Percentiles rank a stretch among this genome's conserved stretches.
Evolutionary conservation across 495 filamentous ascomycete genomes (phyloP).

Genomic region (Penicillium steckii): DNA sequence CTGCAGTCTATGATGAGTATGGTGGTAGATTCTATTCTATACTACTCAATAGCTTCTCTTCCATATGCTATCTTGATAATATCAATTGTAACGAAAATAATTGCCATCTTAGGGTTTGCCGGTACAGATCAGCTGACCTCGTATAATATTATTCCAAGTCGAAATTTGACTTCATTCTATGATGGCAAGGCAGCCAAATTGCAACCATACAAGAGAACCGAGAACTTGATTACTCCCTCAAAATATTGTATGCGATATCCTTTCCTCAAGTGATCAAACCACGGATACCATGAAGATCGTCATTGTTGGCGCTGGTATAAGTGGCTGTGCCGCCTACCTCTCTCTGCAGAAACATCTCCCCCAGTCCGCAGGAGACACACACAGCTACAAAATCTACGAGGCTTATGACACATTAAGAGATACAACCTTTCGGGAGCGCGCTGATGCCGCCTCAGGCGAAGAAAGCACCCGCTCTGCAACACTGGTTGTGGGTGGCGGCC

Average conservation of each 20-base stretch:
- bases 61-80: no score
- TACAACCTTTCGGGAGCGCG: constrained; percentile 17
- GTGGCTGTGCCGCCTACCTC: constrained; percentile 49
- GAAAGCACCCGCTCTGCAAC: constrained; percentile 26
- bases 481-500: constrained; percentile 46
- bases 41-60: no score
- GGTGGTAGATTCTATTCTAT: not conserved
- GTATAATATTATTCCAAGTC: not conserved
- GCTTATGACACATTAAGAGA: constrained; percentile 32
- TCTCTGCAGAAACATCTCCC: constrained; percentile 49
- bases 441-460: constrained; percentile 2
- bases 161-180: no score
- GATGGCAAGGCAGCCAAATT: no score
- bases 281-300: constrained; percentile 55
- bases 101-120: no score
- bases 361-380: constrained; percentile 15
- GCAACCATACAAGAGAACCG: no score
- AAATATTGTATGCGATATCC: no score
- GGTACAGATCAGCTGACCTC: constrained; percentile 7
- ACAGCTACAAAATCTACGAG: constrained; percentile 40
- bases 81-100: no score
- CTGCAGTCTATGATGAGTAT: not conserved
- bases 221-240: no score
- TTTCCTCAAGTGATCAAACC: no score
- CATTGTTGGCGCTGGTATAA: constrained; percentile 53